Evolutionary conservation across 345 rosid species (phyloP).

Genomic region (Lenwebbia sp.): DNA sequence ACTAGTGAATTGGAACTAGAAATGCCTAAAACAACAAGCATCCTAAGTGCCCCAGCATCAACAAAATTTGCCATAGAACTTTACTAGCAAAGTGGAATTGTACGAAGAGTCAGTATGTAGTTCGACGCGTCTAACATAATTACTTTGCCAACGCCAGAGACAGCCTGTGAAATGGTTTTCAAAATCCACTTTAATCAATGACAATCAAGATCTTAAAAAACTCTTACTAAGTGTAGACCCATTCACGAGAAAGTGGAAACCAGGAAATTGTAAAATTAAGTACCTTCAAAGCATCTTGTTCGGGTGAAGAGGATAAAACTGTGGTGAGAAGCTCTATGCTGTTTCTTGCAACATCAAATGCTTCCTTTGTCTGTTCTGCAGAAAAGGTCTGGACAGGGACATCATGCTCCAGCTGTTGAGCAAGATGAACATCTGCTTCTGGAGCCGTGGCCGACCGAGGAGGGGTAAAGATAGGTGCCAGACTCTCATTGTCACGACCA

Average conservation of each 20-base stretch:
- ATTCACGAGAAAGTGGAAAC: background rate
- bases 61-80: background rate
- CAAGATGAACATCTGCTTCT: slow-evolving; percentile 38
- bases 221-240: background rate
- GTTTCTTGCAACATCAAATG: slow-evolving; percentile 90
- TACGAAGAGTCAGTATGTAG: background rate
- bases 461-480: slow-evolving; percentile 94
- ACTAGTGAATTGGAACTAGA: background rate
- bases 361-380: slow-evolving; percentile 79
- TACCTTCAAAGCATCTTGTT: slow-evolving; percentile 76
- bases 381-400: slow-evolving; percentile 52
- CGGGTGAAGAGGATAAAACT: slow-evolving; percentile 72
- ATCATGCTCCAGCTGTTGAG: slow-evolving; percentile 43
- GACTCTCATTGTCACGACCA: slow-evolving; percentile 89
- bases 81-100: background rate
- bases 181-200: background rate
- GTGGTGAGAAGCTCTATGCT: slow-evolving; percentile 76
- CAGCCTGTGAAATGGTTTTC: background rate
- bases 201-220: background rate
- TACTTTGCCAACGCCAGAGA: background rate
- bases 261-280: background rate
- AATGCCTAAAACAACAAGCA: background rate
- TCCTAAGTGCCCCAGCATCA: background rate
- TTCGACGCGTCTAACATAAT: background rate
- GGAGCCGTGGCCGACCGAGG: slow-evolving; percentile 59